Base-by-base conservation (phyloP, 148 eudicot species). In the Bassia scoparia region DNA sequence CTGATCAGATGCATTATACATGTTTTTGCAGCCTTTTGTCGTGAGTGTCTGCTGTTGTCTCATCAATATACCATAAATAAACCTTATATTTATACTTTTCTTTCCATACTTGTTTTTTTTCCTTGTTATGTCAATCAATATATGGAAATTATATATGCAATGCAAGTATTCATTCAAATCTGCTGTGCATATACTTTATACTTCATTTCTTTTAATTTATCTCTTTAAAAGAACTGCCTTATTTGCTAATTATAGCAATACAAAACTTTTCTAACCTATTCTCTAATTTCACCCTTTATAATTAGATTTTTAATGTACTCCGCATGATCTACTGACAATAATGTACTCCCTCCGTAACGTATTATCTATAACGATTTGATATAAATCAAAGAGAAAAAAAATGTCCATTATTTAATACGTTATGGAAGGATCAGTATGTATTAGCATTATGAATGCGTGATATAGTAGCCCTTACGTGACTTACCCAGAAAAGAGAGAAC, bases 31-130 rank as follows among this genome's bases (percentile, higher is more conserved):
- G 33, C 53, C 46, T 59, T 72, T 48, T 44, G 71, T 67, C 38
- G 66, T 44, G 66, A 44, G 21, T 75, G 48, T 15, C 24, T 38
- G 58, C 60, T 24, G 34, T n/a, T 24, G 79, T 60, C 68, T 59
- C 23, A 60, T 76, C 61, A 60, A 60, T 31, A 58, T 76, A 43
- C 78, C 61, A 46, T 59, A 76, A 58, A 34, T 76, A 34, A 68
- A 58, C 29, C 49, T 37, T 3, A 54, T 66, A 54, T 11, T 46
- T 13, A 23, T 20, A 30, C 38, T 13, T 31, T n/a, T 68, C 21
- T 33, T 29, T n/a, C 73, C 53, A 63, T 41, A 61, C 64, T 76
- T 61, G 50, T 58, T 58, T 9, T 21, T 56, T 65, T 63, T 50
- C 3, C 62, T 64, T 34, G 38, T 50, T 65, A 65, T 65, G 64